Evolutionary conservation across 257 asterid species (phyloP).

Genomic region (Thymus mandschuricus): DNA sequence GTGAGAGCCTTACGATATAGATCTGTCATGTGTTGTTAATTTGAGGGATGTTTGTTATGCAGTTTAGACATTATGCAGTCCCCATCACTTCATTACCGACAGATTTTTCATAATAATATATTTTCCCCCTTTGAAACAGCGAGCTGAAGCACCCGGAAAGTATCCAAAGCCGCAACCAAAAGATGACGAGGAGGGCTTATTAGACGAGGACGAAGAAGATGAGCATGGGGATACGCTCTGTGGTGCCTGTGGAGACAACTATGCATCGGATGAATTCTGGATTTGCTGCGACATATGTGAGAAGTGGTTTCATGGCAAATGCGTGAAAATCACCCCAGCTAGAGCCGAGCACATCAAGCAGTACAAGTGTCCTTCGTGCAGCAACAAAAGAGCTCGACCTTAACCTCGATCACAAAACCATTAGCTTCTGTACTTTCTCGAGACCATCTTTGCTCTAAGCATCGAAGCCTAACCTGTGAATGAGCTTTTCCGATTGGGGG

Average conservation of each 20-base stretch:
- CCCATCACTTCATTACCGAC: no score
- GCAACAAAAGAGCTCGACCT: constrained; percentile 64
- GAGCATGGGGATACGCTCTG: constrained; percentile 74
- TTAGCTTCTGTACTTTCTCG: constrained; percentile 23
- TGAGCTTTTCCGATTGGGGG: constrained; percentile 30
- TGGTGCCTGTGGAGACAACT: constrained; percentile 68
- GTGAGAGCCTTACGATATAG: background rate
- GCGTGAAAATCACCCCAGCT: constrained; percentile 87
- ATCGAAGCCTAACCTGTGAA: constrained; percentile 39
- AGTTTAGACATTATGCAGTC: no score
- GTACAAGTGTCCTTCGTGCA: constrained; percentile 85
- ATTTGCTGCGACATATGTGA: constrained; percentile 83
- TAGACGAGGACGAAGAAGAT: constrained; percentile 64
- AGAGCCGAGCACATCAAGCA: constrained; percentile 77
- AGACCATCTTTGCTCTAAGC: constrained; percentile 30
- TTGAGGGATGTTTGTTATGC: no score
- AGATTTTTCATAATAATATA: no score
- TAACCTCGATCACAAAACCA: constrained; percentile 24
- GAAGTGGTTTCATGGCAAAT: constrained; percentile 90
- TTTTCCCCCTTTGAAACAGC: constrained; percentile 32
- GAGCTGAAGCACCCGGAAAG: constrained; percentile 41
- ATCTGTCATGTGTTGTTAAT: no score
- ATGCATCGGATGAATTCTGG: constrained; percentile 75
- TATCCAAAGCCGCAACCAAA: constrained; percentile 43
- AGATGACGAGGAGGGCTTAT: constrained; percentile 54